Evolutionary conservation across 495 filamentous ascomycete genomes (phyloP).

Genomic region (Oidiodendron maius): DNA sequence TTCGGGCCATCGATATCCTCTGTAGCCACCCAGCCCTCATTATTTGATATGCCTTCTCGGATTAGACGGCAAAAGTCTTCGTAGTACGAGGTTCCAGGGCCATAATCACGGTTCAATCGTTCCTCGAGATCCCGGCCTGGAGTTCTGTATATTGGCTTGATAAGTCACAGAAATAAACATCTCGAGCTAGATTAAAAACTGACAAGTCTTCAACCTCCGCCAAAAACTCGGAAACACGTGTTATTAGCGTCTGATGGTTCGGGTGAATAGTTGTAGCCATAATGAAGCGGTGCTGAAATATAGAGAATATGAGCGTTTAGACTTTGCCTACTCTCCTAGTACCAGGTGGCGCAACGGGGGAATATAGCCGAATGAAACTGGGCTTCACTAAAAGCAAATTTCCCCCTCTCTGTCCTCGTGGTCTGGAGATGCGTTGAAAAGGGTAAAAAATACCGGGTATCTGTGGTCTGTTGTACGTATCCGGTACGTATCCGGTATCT

Average conservation of each 20-base stretch:
- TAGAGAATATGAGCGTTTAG: no score
- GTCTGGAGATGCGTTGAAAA: no score
- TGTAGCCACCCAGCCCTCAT: conserved; percentile 41
- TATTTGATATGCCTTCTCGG: conserved; percentile 26
- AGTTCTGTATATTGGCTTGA: conserved; percentile 28
- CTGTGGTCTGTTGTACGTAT: no score
- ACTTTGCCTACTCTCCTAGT: no score
- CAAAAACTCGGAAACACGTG: conserved; percentile 30
- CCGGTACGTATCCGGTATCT: no score
- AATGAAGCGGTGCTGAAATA: no score
- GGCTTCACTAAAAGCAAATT: no score
- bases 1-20: conserved; percentile 31
- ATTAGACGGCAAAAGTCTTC: conserved; percentile 34
- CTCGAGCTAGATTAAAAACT: conserved; percentile 1
- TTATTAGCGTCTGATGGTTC: neutral
- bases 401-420: no score
- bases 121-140: conserved; percentile 37
- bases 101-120: conserved; percentile 34
- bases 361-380: no score
- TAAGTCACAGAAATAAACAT: conserved; percentile 1
- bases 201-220: conserved; percentile 36
- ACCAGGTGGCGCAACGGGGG: no score
- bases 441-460: no score
- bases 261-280: no score
- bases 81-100: conserved; percentile 34